Evolutionary conservation across 805 yeast species (phyloP), one percentile per base, ranked within the genome.

Genomic region (Zygosaccharomyces kombuchaensis): DNA sequence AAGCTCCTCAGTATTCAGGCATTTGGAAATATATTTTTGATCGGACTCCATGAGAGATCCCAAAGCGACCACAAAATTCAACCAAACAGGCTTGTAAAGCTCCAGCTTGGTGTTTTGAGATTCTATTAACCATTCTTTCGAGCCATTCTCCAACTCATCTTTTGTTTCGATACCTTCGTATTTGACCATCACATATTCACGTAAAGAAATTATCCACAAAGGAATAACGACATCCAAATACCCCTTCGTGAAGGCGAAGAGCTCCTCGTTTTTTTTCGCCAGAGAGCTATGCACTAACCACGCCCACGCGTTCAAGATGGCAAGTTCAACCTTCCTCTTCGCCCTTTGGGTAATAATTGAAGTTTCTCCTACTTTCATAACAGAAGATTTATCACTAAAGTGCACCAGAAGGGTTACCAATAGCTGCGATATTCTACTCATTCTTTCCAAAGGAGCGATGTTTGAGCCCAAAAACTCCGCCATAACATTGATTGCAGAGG

Each of bases 241-340:
- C 26, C 80, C 79, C 13, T 69, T 67, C 10, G 83, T 69, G 25
- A 84, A 68, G 2, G 62, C 68, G 4, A 70, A 64, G 23, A 88
- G 59, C 29, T 78, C 79, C 3, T 52, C 54, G 27, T 67, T 65
- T 19, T 60, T 59, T 14, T 45, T 16, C 1, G 34, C 10, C 1
- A 58, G 22, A 2, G 68, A 59, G 10, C 66, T 47, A 12, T 68
- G 63, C 35, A 74, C 76, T 43, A 84, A 65, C 30, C 76, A 69
- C 0, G 91, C 88, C 93, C 95, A 86, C 17, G 89, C 78, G 53
- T 81, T 80, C 48, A 85, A 68, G 32, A 83, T 72, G 0, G 85
- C 70, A 3, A 82, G 60, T 53, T 79, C 83, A 31, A 84, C 74
- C 14, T 77, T 74, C 48, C 75, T 76, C 49, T 74, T 75, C 0